Evolutionary conservation across 306 rosid genomes (phyloP).

Genomic region (Parietaria judaica): DNA sequence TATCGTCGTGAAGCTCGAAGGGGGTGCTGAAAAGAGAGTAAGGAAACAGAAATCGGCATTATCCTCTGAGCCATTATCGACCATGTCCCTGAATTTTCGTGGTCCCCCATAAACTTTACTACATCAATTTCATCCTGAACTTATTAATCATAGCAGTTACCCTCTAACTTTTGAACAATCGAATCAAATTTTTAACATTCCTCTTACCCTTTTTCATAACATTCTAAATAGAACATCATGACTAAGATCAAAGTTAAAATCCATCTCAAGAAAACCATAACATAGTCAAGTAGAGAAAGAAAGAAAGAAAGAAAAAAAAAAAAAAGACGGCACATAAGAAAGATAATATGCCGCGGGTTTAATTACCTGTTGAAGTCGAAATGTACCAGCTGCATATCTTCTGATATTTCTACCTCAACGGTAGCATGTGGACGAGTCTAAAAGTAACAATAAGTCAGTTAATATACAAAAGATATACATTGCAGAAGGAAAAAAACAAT

Average conservation of each 20-base stretch:
- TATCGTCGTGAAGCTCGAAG: slow-evolving; percentile 95
- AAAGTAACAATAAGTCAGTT: slow-evolving; percentile 18
- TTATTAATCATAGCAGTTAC: too few relatives aligned
- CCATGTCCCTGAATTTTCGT: too few relatives aligned
- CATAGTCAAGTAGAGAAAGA: neutral
- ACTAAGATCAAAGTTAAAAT: neutral
- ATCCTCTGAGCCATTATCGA: neutral
- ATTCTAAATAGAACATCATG: too few relatives aligned
- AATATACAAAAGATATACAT: too few relatives aligned
- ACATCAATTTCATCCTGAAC: too few relatives aligned
- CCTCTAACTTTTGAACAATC: too few relatives aligned
- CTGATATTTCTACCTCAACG: slow-evolving; percentile 97
- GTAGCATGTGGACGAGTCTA: slow-evolving; percentile 99
- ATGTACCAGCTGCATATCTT: slow-evolving; percentile 98
- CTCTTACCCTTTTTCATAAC: too few relatives aligned
- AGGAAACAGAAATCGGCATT: neutral
- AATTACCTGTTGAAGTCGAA: slow-evolving; percentile 92
- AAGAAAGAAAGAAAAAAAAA: too few relatives aligned
- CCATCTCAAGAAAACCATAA: neutral
- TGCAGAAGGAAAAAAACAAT: slow-evolving; percentile 3
- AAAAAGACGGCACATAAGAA: neutral
- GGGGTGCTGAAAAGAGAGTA: slow-evolving; percentile 63
- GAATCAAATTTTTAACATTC: too few relatives aligned
- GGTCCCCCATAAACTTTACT: too few relatives aligned
- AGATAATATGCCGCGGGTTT: neutral